Conservation (phyloP, 108 stramenopile species). For the Epipyxis sp. region DNA sequence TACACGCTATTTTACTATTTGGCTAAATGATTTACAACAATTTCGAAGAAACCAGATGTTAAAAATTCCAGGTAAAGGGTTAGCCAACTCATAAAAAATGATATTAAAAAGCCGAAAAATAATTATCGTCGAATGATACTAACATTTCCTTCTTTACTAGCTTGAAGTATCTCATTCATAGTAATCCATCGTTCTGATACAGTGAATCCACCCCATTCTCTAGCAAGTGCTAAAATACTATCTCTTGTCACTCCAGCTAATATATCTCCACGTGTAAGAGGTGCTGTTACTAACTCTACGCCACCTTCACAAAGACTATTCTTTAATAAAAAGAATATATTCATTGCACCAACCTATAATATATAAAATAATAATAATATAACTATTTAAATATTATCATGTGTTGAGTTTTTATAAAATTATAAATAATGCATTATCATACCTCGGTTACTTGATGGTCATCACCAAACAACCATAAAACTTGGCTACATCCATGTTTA, state of each 20-base stretch:
- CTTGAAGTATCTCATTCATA: slow-evolving; percentile 73
- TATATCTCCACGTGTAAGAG: slow-evolving; percentile 82
- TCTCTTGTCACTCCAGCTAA: slow-evolving; percentile 86
- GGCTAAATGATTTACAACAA: too few species aligned
- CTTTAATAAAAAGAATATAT: slow-evolving; percentile 78
- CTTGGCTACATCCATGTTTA: slow-evolving; percentile 72
- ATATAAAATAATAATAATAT: too few species aligned
- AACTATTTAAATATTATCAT: too few species aligned
- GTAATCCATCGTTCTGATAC: slow-evolving; percentile 64
- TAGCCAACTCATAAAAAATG: too few species aligned
- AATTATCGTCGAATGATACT: too few species aligned
- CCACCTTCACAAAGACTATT: slow-evolving; percentile 52
- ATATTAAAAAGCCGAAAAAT: too few species aligned
- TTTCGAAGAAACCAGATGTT: too few species aligned
- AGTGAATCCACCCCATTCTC: slow-evolving; percentile 38
- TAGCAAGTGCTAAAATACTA: slow-evolving; percentile 71
- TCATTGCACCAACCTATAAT: slow-evolving; percentile 98
- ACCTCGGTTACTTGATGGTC: slow-evolving; percentile 78
- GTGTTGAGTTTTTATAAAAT: too few species aligned
- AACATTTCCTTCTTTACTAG: slow-evolving; percentile 68
- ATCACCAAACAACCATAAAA: slow-evolving; percentile 88
- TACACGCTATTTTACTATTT: too few species aligned
- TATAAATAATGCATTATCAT: too few species aligned
- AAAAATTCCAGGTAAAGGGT: too few species aligned
- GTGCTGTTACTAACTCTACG: slow-evolving; percentile 80